These are phyloP conservation scores for Paraphaeosphaeria sporulosa DNA, from an alignment of 2,329 filamentous ascomycete species.

Conservation along the genomic window DNA sequence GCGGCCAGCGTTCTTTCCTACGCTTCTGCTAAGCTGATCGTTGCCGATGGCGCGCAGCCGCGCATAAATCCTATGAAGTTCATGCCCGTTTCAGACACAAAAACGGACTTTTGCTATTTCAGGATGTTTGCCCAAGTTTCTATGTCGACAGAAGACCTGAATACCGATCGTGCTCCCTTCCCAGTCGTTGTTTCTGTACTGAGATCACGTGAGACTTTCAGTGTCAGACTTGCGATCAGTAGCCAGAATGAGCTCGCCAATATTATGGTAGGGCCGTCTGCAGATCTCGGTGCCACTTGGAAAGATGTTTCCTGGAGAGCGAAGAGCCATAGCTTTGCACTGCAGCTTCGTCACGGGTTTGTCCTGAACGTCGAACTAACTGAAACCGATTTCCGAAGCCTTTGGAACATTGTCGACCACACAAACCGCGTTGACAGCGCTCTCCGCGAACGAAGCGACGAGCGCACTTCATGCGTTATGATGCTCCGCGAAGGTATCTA, in stretches of 20 bases:
- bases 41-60: conserved; percentile 55
- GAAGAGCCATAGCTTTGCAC: conserved; percentile 68
- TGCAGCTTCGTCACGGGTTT: conserved; percentile 79
- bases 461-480: conserved; percentile 73
- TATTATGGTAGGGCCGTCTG: conserved; percentile 73
- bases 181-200: conserved; percentile 79
- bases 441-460: conserved; percentile 72
- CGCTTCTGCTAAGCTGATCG: conserved; percentile 51
- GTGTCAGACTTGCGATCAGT: conserved; percentile 75
- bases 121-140: conserved; percentile 78
- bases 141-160: conserved; percentile 73
- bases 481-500: conserved; percentile 80
- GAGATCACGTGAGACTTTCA: conserved; percentile 72
- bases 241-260: conserved; percentile 83
- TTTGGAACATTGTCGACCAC: conserved; percentile 88
- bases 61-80: conserved; percentile 65
- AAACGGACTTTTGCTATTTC: conserved; percentile 78
- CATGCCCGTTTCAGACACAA: conserved; percentile 79
- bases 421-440: conserved; percentile 77
- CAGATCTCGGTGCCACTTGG: conserved; percentile 76
- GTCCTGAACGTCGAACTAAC: conserved; percentile 73
- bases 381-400: conserved; percentile 77
- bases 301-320: conserved; percentile 82
- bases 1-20: conserved; percentile 75
- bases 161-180: conserved; percentile 72